Conservation (phyloP, 139 green algal species). For the Coelastrella sp. region DNA sequence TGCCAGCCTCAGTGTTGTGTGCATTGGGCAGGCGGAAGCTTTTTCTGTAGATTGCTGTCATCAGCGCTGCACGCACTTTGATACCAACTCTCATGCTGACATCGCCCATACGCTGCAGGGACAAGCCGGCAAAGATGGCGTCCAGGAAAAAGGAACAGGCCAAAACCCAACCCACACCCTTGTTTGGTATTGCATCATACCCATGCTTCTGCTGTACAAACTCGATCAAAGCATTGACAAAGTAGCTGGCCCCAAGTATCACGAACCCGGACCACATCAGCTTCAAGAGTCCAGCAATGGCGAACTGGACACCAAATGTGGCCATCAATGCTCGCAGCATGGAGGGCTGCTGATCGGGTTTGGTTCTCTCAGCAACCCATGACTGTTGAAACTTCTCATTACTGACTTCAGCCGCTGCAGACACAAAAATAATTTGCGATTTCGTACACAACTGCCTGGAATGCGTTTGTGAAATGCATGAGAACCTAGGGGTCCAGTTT, state of each 20-base stretch:
- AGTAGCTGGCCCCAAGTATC: conserved; percentile 60
- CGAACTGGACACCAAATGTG: conserved; percentile 55
- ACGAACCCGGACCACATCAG: conserved; percentile 58
- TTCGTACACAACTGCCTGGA: no score
- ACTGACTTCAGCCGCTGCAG: conserved; percentile 49
- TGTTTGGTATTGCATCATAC: conserved; percentile 41
- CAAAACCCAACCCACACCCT: conserved; percentile 74
- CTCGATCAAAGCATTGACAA: conserved; percentile 52
- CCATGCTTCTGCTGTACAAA: conserved; percentile 46
- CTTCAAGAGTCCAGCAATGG: conserved; percentile 59
- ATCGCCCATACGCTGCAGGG: conserved; percentile 76
- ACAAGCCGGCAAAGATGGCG: conserved; percentile 66
- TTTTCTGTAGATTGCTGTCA: conserved; percentile 67
- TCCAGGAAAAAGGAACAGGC: conserved; percentile 69
- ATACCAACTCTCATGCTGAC: conserved; percentile 64
- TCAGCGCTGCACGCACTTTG: conserved; percentile 54
- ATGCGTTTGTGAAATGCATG: no score
- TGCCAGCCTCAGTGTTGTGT: conserved; percentile 33
- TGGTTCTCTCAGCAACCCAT: conserved; percentile 45
- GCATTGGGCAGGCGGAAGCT: conserved; percentile 54
- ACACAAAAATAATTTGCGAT: background rate
- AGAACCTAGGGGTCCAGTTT: no score
- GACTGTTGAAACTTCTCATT: conserved; percentile 46
- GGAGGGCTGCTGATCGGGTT: conserved; percentile 42
- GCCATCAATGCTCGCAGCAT: conserved; percentile 50